Evolutionary conservation across 768 basidiomycete species (phyloP).

Genomic region (Strobilomyces dryophilus): DNA sequence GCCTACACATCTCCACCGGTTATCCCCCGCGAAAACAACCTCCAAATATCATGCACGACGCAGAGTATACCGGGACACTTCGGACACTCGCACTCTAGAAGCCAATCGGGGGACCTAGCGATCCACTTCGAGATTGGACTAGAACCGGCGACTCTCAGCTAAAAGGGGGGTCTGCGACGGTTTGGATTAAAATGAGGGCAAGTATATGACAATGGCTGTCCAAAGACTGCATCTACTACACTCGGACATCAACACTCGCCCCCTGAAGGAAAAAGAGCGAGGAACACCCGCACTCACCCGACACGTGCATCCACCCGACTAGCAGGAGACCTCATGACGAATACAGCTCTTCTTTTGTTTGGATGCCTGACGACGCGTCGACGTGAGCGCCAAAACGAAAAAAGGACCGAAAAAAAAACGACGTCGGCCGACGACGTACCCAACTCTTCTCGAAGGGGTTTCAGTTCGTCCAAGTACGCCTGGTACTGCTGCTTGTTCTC

Average conservation of each 20-base stretch:
- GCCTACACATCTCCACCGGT: background rate
- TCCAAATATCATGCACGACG: background rate
- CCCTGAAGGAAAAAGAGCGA: background rate
- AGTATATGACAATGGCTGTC: constrained; percentile 17
- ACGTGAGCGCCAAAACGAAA: background rate
- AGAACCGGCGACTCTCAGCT: background rate
- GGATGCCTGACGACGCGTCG: constrained; percentile 40
- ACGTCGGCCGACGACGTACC: constrained; percentile 44
- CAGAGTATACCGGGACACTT: background rate
- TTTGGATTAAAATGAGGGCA: constrained; percentile 20
- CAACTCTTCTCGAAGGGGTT: constrained; percentile 84
- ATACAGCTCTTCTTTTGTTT: constrained; percentile 64
- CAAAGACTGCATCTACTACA: constrained; percentile 25
- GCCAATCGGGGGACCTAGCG: background rate
- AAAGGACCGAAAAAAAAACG: background rate
- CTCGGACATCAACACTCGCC: constrained; percentile 3
- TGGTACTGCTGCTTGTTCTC: constrained; percentile 96
- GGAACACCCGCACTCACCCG: constrained; percentile 11
- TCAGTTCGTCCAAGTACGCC: constrained; percentile 89
- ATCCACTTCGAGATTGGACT: background rate
- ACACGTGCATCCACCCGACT: constrained; percentile 10
- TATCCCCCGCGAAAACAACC: background rate
- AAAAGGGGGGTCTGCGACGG: constrained; percentile 1
- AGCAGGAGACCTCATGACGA: constrained; percentile 31
- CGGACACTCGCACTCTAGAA: background rate